phyloP scores from a whole-genome alignment of 164 flowering plant genomes.

The Stephania japonica region DNA sequence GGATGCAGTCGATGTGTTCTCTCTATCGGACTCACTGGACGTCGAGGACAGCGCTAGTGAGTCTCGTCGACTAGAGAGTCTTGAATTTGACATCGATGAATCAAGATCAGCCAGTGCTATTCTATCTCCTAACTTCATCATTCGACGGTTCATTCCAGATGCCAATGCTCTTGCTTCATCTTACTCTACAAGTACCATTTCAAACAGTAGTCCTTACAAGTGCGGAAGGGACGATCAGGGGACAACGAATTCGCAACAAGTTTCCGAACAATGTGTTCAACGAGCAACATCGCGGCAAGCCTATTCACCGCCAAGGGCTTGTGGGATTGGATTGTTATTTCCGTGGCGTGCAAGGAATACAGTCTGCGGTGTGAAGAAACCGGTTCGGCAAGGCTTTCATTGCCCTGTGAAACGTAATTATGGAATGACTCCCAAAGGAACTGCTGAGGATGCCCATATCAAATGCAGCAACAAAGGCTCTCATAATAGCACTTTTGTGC shows the following conservation, averaged over 20 bases:
- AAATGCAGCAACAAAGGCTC: background rate
- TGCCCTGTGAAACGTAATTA: conserved; percentile 11
- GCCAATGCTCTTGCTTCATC: conserved; percentile 55
- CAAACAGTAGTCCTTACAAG: background rate
- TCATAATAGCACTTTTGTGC: too few relatives aligned
- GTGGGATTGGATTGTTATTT: conserved; percentile 41
- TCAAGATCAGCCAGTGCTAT: conserved; percentile 3
- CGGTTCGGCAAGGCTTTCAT: conserved; percentile 18
- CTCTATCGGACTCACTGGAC: conserved; percentile 37
- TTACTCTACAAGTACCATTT: conserved; percentile 5
- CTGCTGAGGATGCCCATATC: background rate
- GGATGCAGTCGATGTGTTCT: conserved; percentile 48
- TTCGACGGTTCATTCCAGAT: conserved; percentile 59
- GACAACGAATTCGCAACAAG: background rate
- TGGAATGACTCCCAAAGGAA: background rate
- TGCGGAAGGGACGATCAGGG: background rate
- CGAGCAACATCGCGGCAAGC: background rate
- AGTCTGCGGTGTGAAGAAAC: conserved; percentile 43
- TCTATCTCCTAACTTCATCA: conserved; percentile 48
- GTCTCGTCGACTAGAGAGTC: conserved; percentile 16
- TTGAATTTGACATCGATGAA: conserved; percentile 19
- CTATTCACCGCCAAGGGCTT: conserved; percentile 27
- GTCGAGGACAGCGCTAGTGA: conserved; percentile 1
- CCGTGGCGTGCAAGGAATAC: conserved; percentile 47
- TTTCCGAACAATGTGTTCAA: background rate